Conservation (phyloP, 108 stramenopile species). For the Cyclostephanos invisitatus region DNA sequence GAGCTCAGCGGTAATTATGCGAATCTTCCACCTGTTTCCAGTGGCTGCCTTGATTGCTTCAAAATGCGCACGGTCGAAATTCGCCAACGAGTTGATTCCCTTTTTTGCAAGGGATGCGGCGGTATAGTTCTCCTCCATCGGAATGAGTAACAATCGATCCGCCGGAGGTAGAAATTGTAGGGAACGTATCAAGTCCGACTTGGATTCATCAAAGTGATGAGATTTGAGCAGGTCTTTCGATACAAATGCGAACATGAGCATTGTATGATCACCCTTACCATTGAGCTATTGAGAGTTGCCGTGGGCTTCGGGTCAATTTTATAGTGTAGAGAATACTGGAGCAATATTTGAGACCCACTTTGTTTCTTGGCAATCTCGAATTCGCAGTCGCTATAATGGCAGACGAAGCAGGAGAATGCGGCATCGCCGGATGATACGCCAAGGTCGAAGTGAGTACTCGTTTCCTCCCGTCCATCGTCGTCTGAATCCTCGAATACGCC, state of each 20-base stretch:
- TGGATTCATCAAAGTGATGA: not conserved
- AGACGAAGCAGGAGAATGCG: slow-evolving; percentile 21
- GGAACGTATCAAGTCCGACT: not conserved
- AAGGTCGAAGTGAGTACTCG: slow-evolving; percentile 5
- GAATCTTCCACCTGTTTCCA: slow-evolving; percentile 4
- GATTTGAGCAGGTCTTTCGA: not conserved
- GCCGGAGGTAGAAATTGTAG: slow-evolving; percentile 12
- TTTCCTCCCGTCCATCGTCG: not conserved
- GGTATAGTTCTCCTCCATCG: slow-evolving; percentile 9
- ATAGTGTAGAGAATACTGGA: slow-evolving; percentile 24
- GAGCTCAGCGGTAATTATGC: slow-evolving; percentile 7
- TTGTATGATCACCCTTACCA: not conserved
- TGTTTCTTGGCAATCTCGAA: slow-evolving; percentile 16
- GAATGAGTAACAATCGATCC: slow-evolving; percentile 11
- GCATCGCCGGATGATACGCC: slow-evolving; percentile 3
- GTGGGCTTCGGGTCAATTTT: not conserved
- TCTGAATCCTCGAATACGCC: slow-evolving; percentile 2
- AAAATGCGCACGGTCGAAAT: not conserved
- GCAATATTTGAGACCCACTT: slow-evolving; percentile 25
- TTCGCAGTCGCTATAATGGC: slow-evolving; percentile 23
- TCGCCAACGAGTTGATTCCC: slow-evolving; percentile 15
- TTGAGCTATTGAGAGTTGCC: not conserved
- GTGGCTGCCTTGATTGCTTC: slow-evolving; percentile 13
- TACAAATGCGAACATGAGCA: too few relatives aligned
- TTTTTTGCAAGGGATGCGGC: not conserved